These are phyloP conservation scores for Capsicum chinense DNA, from an alignment of 257 asterid species.

Conservation along the genomic window DNA sequence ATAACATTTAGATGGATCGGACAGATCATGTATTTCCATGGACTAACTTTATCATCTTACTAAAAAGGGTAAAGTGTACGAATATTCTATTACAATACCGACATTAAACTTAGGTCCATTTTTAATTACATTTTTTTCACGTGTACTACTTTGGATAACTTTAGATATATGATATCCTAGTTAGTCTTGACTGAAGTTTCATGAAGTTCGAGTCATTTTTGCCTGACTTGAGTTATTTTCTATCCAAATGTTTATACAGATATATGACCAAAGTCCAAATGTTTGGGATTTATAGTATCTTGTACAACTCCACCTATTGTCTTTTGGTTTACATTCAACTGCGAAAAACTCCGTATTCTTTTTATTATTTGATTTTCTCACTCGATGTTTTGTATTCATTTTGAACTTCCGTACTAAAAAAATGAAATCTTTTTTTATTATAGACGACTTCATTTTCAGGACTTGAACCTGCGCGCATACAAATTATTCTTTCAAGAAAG, in stretches of 20 bases:
- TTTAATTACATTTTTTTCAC: neutral
- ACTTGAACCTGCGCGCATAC: too few relatives aligned
- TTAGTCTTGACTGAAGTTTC: neutral
- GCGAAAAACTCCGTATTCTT: too few relatives aligned
- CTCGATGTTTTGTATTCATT: neutral
- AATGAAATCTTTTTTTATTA: neutral
- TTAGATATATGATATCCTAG: neutral
- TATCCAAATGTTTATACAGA: neutral
- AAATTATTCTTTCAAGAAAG: neutral
- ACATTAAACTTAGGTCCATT: neutral
- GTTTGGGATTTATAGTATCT: too few relatives aligned
- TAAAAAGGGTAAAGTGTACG: too few relatives aligned
- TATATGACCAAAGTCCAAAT: neutral
- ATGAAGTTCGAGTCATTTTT: neutral
- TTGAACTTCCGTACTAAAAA: too few relatives aligned
- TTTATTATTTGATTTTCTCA: neutral
- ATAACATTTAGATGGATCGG: neutral
- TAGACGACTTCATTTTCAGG: neutral
- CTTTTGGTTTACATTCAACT: neutral
- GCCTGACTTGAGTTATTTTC: neutral
- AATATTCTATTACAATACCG: neutral
- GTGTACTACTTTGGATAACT: neutral
- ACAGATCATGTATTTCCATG: too few relatives aligned
- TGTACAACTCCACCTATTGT: neutral
- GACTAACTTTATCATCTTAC: too few relatives aligned